Percentiles rank a stretch among this genome's conserved stretches.
These are phyloP conservation scores for barley (Hordeum vulgare) DNA, from an alignment of 176 grass and related monocot genomes.

Conservation along the genomic window DNA sequence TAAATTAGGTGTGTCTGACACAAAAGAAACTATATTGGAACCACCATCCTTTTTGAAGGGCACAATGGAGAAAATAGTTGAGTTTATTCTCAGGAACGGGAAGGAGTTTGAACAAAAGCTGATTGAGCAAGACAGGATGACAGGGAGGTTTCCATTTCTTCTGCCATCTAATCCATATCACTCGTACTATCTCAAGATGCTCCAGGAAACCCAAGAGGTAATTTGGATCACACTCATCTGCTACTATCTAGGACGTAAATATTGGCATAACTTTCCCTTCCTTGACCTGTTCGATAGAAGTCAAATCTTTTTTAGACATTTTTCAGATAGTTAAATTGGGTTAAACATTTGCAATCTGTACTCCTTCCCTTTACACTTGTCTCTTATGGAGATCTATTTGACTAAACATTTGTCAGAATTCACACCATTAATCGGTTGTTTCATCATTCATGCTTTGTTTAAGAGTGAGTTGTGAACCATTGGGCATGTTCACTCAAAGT, in stretches of 20 bases:
- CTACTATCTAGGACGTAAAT: conserved; percentile 12
- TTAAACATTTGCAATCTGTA: background rate
- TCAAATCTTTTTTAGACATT: background rate
- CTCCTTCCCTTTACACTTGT: background rate
- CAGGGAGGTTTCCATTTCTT: conserved; percentile 87
- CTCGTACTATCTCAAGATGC: conserved; percentile 74
- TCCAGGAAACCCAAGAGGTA: conserved; percentile 80
- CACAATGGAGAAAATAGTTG: conserved; percentile 90
- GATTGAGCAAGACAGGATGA: conserved; percentile 78
- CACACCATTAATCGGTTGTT: background rate
- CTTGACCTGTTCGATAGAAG: background rate
- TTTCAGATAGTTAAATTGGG: background rate
- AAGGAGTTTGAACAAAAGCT: conserved; percentile 85
- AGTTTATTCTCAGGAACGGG: conserved; percentile 86
- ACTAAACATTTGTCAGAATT: background rate
- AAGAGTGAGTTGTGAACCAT: background rate
- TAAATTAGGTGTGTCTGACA: conserved; percentile 36
- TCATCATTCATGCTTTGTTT: background rate
- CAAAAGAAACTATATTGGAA: conserved; percentile 64
- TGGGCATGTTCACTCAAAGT: background rate
- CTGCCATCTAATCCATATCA: conserved; percentile 72
- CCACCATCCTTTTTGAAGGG: conserved; percentile 76
- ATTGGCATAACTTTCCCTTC: background rate
- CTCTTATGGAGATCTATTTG: background rate
- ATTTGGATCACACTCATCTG: conserved; percentile 8